Evolutionary conservation across 1,139 yeast species (phyloP).

Genomic region (Suhomyces panamericanus): DNA sequence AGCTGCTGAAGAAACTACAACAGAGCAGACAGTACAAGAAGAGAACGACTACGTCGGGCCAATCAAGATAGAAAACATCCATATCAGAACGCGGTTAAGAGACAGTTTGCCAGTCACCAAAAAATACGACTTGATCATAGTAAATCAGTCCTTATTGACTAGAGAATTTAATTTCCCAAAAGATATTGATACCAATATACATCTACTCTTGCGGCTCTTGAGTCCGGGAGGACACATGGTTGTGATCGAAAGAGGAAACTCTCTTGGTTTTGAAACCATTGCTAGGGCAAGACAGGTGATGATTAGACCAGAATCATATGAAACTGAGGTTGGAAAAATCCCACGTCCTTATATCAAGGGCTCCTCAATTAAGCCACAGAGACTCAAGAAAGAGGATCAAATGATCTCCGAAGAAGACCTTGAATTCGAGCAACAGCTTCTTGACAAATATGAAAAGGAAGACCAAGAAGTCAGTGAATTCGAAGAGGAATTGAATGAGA

Average conservation of each 20-base stretch:
- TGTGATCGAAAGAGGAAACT: conserved; percentile 84
- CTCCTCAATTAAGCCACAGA: conserved; percentile 44
- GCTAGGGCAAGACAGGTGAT: conserved; percentile 89
- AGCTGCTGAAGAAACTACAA: conserved; percentile 14
- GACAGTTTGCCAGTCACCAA: conserved; percentile 49
- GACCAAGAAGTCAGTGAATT: conserved; percentile 23
- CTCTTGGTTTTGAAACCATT: conserved; percentile 82
- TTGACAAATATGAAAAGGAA: conserved; percentile 27
- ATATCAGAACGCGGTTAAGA: conserved; percentile 53
- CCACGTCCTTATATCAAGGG: conserved; percentile 73
- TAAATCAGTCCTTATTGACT: conserved; percentile 73
- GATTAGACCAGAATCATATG: conserved; percentile 75
- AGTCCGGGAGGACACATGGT: conserved; percentile 79
- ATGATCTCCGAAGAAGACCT: conserved; percentile 37
- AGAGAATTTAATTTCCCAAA: conserved; percentile 62
- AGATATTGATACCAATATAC: conserved; percentile 71
- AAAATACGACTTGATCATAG: conserved; percentile 79
- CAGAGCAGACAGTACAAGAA: background rate
- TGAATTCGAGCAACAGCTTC: conserved; percentile 32
- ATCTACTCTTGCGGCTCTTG: conserved; percentile 57
- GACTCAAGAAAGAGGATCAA: conserved; percentile 37
- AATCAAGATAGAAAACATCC: conserved; percentile 56
- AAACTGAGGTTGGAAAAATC: conserved; percentile 56
- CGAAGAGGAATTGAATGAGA: conserved; percentile 38
- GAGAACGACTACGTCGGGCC: conserved; percentile 48